These are phyloP conservation scores for Marasmius sp. DNA, from an alignment of 1,284 basidiomycete genomes.

Conservation along the genomic window DNA sequence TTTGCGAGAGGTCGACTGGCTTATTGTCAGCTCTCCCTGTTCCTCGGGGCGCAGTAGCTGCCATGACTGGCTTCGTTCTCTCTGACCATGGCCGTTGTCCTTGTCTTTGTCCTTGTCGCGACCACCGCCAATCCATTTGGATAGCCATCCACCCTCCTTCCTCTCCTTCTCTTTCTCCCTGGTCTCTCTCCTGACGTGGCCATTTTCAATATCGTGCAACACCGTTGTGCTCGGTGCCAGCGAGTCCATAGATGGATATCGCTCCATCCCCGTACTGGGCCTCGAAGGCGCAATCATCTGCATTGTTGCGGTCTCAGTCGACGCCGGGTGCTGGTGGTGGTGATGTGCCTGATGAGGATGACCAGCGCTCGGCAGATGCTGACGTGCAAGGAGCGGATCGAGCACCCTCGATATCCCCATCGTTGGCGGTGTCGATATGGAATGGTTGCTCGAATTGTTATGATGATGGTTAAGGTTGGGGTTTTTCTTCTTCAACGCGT, in stretches of 20 bases:
- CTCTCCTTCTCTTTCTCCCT: slow-evolving; percentile 28
- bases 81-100: slow-evolving; percentile 27
- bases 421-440: too few species aligned
- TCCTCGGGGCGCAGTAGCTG: too few species aligned
- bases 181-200: slow-evolving; percentile 29
- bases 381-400: slow-evolving; percentile 45
- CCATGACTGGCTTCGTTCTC: too few species aligned
- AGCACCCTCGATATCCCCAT: slow-evolving; percentile 58
- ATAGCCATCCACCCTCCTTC: slow-evolving; percentile 31
- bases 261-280: too few species aligned
- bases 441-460: not conserved
- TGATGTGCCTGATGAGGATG: too few species aligned
- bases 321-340: slow-evolving; percentile 22
- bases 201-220: not conserved
- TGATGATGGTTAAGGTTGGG: too few species aligned
- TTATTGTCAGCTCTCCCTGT: too few species aligned
- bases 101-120: slow-evolving; percentile 27
- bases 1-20: slow-evolving; percentile 68
- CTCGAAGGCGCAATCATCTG: too few species aligned
- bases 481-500: slow-evolving; percentile 6
- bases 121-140: slow-evolving; percentile 35
- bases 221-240: too few species aligned
- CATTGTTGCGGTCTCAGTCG: slow-evolving; percentile 35
- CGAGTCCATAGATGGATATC: too few species aligned
- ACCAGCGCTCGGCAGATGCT: slow-evolving; percentile 13